phyloP scores from a whole-genome alignment of 2,329 filamentous ascomycete species.

The Aspergillus sp. region DNA sequence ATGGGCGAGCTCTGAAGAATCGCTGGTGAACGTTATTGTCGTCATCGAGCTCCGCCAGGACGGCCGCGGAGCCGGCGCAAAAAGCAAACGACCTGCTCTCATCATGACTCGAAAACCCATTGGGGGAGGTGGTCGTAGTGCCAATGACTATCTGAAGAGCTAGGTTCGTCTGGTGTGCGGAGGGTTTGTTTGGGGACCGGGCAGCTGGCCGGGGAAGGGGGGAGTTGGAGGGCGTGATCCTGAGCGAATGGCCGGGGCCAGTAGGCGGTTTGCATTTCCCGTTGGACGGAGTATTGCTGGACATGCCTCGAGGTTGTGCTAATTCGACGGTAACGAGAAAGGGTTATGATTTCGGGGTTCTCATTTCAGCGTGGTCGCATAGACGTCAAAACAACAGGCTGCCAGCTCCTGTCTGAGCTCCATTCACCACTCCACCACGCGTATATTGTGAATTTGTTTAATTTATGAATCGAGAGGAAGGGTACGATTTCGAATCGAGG shows the following conservation, averaged over 20 bases:
- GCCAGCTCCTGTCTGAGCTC: conserved; percentile 1
- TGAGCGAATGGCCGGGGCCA: conserved; percentile 41
- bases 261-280: conserved; percentile 29
- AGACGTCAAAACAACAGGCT: conserved; percentile 5
- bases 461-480: not conserved
- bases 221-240: conserved; percentile 70
- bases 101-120: conserved; percentile 75
- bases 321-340: not conserved
- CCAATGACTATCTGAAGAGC: conserved; percentile 80
- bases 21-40: conserved; percentile 62
- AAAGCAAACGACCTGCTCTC: conserved; percentile 71
- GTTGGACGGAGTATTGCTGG: conserved; percentile 27
- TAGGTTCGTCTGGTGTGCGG: conserved; percentile 45
- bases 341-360: conserved; percentile 5
- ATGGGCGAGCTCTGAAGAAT: conserved; percentile 82
- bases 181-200: conserved; percentile 54
- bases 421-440: not conserved
- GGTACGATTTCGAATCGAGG: conserved; percentile 1
- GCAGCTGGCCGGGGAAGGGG: conserved; percentile 58
- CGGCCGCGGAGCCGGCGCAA: conserved; percentile 87
- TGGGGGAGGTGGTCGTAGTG: conserved; percentile 76
- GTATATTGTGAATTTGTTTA: not conserved
- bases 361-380: conserved; percentile 25
- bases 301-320: conserved; percentile 25
- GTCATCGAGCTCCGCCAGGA: conserved; percentile 72